Conservation (phyloP, 495 filamentous ascomycete species). For the Xylaria scruposa region DNA sequence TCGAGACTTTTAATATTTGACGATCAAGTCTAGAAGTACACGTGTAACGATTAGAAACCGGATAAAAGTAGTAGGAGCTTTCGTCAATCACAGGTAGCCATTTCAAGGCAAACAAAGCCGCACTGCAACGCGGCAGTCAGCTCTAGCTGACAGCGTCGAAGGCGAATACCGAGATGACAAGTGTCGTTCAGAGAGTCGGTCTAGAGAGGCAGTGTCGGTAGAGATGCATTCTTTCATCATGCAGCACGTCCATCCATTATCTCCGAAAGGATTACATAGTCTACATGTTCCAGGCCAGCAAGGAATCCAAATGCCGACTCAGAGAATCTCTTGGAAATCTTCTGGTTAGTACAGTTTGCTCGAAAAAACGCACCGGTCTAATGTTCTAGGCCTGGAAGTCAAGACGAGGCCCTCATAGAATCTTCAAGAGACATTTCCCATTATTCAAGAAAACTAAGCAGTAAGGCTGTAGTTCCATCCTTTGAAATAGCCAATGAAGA, state of each 20-base stretch:
- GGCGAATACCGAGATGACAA: constrained; percentile 12
- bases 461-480: not conserved
- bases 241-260: not conserved
- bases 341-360: too few relatives aligned
- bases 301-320: not conserved
- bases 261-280: not conserved
- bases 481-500: not conserved
- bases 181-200: not conserved
- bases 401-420: not conserved
- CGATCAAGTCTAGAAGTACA: not conserved
- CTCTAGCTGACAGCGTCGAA: constrained; percentile 12
- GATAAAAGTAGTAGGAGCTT: not conserved
- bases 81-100: not conserved
- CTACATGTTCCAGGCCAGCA: not conserved
- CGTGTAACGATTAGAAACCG: not conserved
- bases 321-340: not conserved
- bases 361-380: not conserved
- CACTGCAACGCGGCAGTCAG: constrained; percentile 11
- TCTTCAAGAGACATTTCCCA: not conserved
- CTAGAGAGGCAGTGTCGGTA: constrained; percentile 1
- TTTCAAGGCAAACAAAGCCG: constrained; percentile 6
- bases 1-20: not conserved
- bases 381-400: not conserved
- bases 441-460: not conserved
- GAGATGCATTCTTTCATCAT: constrained; percentile 3